Conservation (phyloP, 352 stramenopile genomes). For the Globisporangium megalacanthum region DNA sequence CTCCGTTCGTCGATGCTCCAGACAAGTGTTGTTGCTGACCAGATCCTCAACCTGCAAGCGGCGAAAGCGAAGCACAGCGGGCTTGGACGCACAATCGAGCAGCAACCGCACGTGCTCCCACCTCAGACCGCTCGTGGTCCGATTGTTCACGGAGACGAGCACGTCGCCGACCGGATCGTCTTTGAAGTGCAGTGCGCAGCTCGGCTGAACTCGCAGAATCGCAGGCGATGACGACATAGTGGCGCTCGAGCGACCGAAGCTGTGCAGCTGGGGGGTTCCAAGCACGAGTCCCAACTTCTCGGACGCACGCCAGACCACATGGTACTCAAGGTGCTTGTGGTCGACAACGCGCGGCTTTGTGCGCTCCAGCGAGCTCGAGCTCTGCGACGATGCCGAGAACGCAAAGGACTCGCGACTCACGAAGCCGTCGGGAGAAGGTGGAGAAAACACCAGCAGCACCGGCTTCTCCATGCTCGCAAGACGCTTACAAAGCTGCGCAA, state of each 20-base stretch:
- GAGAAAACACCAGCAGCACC: constrained; percentile 41
- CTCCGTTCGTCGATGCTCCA: constrained; percentile 7
- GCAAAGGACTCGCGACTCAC: constrained; percentile 10
- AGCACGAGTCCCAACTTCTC: constrained; percentile 14
- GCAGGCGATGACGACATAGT: background rate
- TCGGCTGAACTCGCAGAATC: constrained; percentile 10
- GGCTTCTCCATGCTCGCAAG: constrained; percentile 39
- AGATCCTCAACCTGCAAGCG: background rate
- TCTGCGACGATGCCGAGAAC: constrained; percentile 5
- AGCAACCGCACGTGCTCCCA: constrained; percentile 23
- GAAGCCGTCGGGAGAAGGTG: constrained; percentile 14
- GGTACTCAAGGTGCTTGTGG: constrained; percentile 8
- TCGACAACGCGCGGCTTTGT: background rate
- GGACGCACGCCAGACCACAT: constrained; percentile 8
- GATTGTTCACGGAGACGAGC: constrained; percentile 34
- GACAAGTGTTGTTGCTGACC: background rate
- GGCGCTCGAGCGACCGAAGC: background rate
- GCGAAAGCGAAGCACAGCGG: constrained; percentile 31
- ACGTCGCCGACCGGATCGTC: constrained; percentile 27
- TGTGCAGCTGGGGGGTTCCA: background rate
- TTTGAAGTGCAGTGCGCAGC: constrained; percentile 27
- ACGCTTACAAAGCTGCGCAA: constrained; percentile 31
- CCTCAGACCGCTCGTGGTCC: constrained; percentile 18
- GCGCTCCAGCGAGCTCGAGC: background rate
- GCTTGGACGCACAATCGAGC: constrained; percentile 25